Percentiles rank a stretch among this genome's conserved stretches.
Evolutionary conservation across 306 rosid species (phyloP).

Genomic region (Gastrolobium villosum): DNA sequence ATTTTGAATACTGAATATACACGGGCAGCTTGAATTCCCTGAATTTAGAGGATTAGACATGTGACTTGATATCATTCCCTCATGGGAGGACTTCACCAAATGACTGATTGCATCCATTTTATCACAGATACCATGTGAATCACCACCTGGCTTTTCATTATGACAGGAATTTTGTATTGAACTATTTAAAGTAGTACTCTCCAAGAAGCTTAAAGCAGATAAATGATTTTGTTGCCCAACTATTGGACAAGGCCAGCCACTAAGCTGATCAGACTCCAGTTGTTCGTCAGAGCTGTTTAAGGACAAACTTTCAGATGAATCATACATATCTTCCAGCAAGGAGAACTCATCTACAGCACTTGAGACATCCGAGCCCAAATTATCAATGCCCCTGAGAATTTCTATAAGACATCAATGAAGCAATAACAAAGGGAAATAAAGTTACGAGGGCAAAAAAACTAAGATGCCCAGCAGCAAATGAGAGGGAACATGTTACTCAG

Average conservation of each 20-base stretch:
- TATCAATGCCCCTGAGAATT: slow-evolving; percentile 63
- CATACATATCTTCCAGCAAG: slow-evolving; percentile 54
- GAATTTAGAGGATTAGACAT: slow-evolving; percentile 51
- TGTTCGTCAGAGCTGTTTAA: slow-evolving; percentile 67
- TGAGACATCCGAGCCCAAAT: slow-evolving; percentile 66
- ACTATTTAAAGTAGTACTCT: slow-evolving; percentile 46
- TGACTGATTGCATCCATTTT: slow-evolving; percentile 47
- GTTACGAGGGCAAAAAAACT: slow-evolving; percentile 8
- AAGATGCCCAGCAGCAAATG: slow-evolving; percentile 23
- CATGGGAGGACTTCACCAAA: slow-evolving; percentile 48
- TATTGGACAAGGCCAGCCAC: slow-evolving; percentile 54
- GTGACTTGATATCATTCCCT: slow-evolving; percentile 51
- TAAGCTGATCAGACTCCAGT: slow-evolving; percentile 59
- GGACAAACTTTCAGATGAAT: slow-evolving; percentile 71
- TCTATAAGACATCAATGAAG: slow-evolving; percentile 52
- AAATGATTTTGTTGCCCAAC: slow-evolving; percentile 58
- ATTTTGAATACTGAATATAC: slow-evolving; percentile 48
- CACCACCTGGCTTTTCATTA: slow-evolving; percentile 56
- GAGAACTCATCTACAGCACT: slow-evolving; percentile 58
- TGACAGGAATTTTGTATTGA: slow-evolving; percentile 54
- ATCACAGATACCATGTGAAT: slow-evolving; percentile 50
- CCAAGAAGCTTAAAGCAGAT: slow-evolving; percentile 72
- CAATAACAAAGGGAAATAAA: slow-evolving; percentile 43
- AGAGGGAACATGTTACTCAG: slow-evolving; percentile 17
- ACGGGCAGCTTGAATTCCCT: slow-evolving; percentile 53